Evolutionary conservation across 345 rosid genomes (phyloP).

Genomic region (Hibiscus trionum): DNA sequence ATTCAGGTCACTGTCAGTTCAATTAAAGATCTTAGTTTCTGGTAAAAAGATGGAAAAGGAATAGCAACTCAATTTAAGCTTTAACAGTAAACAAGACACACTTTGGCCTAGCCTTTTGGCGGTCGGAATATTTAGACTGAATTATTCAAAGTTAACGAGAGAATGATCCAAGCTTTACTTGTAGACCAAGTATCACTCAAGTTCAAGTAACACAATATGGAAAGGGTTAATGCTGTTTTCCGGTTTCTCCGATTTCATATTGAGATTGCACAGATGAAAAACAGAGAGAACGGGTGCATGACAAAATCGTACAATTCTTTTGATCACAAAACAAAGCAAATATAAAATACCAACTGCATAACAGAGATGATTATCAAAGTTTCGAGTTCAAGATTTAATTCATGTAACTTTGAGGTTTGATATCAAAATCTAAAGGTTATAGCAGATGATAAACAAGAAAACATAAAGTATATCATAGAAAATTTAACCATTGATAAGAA

Average conservation of each 20-base stretch:
- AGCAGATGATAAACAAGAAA: background rate
- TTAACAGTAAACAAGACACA: background rate
- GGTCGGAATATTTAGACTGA: background rate
- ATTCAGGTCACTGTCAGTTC: background rate
- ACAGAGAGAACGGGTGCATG: background rate
- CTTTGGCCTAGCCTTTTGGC: background rate
- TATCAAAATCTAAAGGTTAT: background rate
- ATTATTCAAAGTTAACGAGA: background rate
- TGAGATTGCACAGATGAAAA: background rate
- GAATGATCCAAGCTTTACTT: background rate
- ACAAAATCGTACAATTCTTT: background rate
- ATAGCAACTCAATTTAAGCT: background rate
- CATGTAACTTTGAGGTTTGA: background rate
- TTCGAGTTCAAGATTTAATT: background rate
- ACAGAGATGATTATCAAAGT: background rate
- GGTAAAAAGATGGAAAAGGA: background rate
- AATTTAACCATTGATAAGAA: background rate
- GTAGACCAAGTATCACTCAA: background rate
- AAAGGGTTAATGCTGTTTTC: background rate
- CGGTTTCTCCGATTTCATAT: background rate
- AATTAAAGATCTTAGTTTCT: background rate
- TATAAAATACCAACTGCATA: background rate
- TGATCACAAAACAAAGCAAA: background rate
- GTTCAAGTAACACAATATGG: background rate
- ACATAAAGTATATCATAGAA: background rate